Base-by-base conservation (phyloP, 1,284 basidiomycete species). In the Neolentinus lepideus region DNA sequence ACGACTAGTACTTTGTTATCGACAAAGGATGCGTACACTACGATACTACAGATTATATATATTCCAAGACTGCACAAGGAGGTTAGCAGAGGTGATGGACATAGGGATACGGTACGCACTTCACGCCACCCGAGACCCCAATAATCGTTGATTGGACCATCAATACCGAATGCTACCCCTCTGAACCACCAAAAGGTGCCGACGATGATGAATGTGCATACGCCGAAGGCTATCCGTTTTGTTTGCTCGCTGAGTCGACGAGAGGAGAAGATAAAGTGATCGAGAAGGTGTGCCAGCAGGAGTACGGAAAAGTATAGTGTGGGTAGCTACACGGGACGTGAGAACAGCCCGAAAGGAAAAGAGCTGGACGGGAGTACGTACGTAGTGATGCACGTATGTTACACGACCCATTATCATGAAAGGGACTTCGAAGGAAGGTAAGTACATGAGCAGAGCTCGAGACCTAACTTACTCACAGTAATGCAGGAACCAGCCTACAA, bases 351-450 rank as follows among this genome's bases (percentile, higher is more conserved):
- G 48, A 25, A 25, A 19, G 43, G 24, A 25, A 52, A 22, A 31
- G n/a, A n/a, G 21, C 19, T 26, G 31, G 24, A 10, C 46, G 22
- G 19, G 27, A 46, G 24, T 24, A 75, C 86, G 56, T 62, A 90
- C 86, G 65, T 92, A 94, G 75, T 94, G 92, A 68, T 94, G 92
- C 12, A 94, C 72, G 62, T 94, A 94, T 43, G 92, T 94, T 1
- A 94, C 91, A 62, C 94, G 88, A 27, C 92, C 94, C 94, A 98
- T 97, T 72, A 97, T 85, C 63, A 98, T 75, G 83, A 97, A 98
- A 0, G 96, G 95, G 24, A 88, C 92, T 94, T 24, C 56, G 56
- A 54, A 12, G 58, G 47, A 45, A 45, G 61, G 36, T 38, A 38
- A 21, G 19, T 21, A 8, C 12, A 31, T 22, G 19, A 53, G 33